Conservation (phyloP, 1,284 basidiomycete species). For the Singerocomus inundabilis region DNA sequence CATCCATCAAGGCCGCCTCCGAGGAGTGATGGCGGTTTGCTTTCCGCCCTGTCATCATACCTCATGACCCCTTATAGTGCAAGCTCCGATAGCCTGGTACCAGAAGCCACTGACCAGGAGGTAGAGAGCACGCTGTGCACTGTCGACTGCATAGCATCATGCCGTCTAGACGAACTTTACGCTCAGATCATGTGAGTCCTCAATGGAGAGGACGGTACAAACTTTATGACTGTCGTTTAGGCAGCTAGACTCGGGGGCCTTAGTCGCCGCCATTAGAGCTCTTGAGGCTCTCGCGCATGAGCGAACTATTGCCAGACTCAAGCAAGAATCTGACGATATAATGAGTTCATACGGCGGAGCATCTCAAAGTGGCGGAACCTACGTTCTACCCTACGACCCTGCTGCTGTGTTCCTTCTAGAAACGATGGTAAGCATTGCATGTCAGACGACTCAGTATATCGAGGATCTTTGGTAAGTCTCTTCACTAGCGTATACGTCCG, state of each 20-base stretch:
- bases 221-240: slow-evolving; percentile 40
- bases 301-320: slow-evolving; percentile 72
- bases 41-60: slow-evolving; percentile 95
- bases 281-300: slow-evolving; percentile 90
- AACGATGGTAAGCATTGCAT: slow-evolving; percentile 87
- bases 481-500: not conserved
- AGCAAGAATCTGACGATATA: slow-evolving; percentile 62
- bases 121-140: slow-evolving; percentile 94
- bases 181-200: slow-evolving; percentile 80
- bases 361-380: slow-evolving; percentile 40
- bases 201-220: not conserved
- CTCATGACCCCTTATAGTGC: slow-evolving; percentile 90
- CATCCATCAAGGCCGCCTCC: slow-evolving; percentile 65
- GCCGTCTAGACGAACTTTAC: slow-evolving; percentile 92
- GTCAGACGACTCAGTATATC: slow-evolving; percentile 73
- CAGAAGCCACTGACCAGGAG: slow-evolving; percentile 84
- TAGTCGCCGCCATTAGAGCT: slow-evolving; percentile 81
- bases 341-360: slow-evolving; percentile 34
- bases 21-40: slow-evolving; percentile 82
- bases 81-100: slow-evolving; percentile 69
- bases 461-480: slow-evolving; percentile 79
- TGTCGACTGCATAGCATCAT: slow-evolving; percentile 93
- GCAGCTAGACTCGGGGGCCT: slow-evolving; percentile 72
- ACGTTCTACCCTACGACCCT: slow-evolving; percentile 85
- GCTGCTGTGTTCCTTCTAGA: slow-evolving; percentile 93